Base-by-base conservation (phyloP, 1,284 basidiomycete species). In the Microbotryum scabiosae region DNA sequence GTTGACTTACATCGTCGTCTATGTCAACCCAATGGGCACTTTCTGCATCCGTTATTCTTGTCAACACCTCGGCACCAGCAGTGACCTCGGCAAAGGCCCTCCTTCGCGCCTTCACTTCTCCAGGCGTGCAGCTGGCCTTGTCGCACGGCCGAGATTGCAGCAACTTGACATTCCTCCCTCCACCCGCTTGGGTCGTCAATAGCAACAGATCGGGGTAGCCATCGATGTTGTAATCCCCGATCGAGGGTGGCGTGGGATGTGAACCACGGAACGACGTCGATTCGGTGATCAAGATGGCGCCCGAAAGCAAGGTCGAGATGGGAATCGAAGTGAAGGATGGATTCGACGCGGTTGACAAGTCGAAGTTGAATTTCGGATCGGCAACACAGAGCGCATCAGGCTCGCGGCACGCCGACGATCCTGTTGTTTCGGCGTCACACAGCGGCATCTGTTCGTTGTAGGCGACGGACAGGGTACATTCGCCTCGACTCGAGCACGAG, bases 191-290 rank as follows among this genome's bases (percentile, higher is more conserved):
- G 9, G 67, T 59, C 47, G 75, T 72, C n/a, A 92, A 83, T 7
- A 86, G 70, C 3, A 97, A 77, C 9, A 97, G 72, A 70, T 98
- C 96, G 0, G 96, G 93, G 77, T 89, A 97, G 0, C 96, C 96
- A 73, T 98, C 93, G 44, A 94, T 81, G 75, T 97, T 89, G 61
- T 82, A 86, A 76, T 99, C 96, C 47, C 93, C 96, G 0, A 93
- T 76, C 61, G 85, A 86, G 47, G 97, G 75, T 0, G 88, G 80
- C 7, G 92, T 76, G 0, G 93, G 92, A 3, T 93, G 73, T 0
- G 83, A 71, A 0, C 75, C 76, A 76, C 6, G 83, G 81, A 51
- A 70, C 23, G 67, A 51, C 43, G 81, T 83, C 28, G 82, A 76
- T 18, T 90, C 81, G 3, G 90, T 80, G 12, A 92, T 80, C 28